Base-by-base conservation (phyloP, 225 moss, liverwort and hornwort genomes). In the Pseudisothecium myosuroides region DNA sequence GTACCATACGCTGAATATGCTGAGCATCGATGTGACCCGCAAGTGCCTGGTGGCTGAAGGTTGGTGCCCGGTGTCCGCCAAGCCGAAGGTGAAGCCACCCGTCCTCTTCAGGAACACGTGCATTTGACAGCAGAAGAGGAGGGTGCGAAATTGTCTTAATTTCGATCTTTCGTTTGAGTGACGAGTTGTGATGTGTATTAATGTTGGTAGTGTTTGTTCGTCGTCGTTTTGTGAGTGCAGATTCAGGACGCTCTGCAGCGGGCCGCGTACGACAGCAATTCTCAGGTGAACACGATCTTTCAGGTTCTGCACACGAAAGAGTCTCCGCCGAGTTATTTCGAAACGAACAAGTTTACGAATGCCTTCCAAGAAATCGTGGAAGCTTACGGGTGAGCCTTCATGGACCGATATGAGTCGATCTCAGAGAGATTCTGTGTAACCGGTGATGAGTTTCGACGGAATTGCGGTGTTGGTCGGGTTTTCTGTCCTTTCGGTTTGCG, bases 21-120 rank as follows among this genome's bases (percentile, higher is more conserved):
- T 99, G 86, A 99, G 99, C 89, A 96, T 99, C 88, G 99, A 99
- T 87, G 97, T 99, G 56, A 97, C 99, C 64, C 95, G 96, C 88
- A 99, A 99, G 95, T 97, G 98, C 84, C 93, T 99, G 84, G 97
- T 99, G 49, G 97, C 97, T 11, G 99, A 99, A 88, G 99, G 97
- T 37, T 99, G 99, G 99, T 99, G 97, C 82, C 99, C 99, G 50
- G 95, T 97, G 26, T 92, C 95, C 88, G 96, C 99, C 7, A 99
- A 97, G 91, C 34, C 95, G n/a, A 94, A 97, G 96, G 99, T 97
- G 79, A 62, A n/a, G 28, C 50, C 65, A 17, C 21, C 2, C 11
- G 73, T 49, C 9, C 62, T 61, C 3, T 69, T 52, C 13, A 52
- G 20, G 43, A 24, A 24, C 31, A 13, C 75, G 36, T 56, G 17